Percentiles rank a stretch among this genome's conserved stretches.
These are phyloP conservation scores for Heterococcus sp. DNA, from an alignment of 108 stramenopile species.

Conservation along the genomic window DNA sequence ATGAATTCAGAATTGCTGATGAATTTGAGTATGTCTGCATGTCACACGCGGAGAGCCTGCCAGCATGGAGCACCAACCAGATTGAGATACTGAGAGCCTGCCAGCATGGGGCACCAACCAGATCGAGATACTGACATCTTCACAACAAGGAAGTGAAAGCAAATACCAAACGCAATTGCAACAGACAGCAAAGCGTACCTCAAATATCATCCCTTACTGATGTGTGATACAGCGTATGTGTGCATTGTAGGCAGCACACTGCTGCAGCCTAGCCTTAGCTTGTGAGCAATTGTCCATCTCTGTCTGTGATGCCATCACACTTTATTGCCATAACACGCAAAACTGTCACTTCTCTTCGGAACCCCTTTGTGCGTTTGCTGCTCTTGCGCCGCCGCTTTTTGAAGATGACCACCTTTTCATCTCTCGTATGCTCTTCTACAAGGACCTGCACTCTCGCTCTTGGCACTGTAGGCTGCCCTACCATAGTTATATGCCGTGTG, in stretches of 20 bases:
- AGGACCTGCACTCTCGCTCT: constrained; percentile 20
- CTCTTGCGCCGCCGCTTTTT: constrained; percentile 42
- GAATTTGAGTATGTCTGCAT: too few relatives aligned
- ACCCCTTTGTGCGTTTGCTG: constrained; percentile 8
- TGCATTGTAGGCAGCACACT: neutral
- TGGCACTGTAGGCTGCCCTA: constrained; percentile 17
- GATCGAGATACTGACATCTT: too few relatives aligned
- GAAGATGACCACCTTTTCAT: constrained; percentile 25
- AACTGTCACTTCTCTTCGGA: constrained; percentile 20
- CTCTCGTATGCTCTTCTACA: constrained; percentile 36
- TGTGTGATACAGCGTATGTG: too few relatives aligned
- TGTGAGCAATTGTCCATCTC: neutral
- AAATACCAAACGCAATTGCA: neutral
- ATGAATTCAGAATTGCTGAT: too few relatives aligned
- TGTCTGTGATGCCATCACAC: neutral
- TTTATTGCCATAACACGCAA: constrained; percentile 20
- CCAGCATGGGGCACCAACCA: too few relatives aligned
- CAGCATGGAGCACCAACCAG: too few relatives aligned
- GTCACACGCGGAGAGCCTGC: too few relatives aligned
- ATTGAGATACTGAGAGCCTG: too few relatives aligned
- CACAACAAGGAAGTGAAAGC: too few relatives aligned
- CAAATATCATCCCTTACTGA: too few relatives aligned
- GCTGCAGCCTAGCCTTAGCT: neutral
- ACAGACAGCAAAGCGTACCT: too few relatives aligned
- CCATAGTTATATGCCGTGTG: constrained; percentile 4